Evolutionary conservation across 441 rosid genomes (phyloP), one percentile per base, ranked within the genome.

Genomic region (Aleurites moluccanus): DNA sequence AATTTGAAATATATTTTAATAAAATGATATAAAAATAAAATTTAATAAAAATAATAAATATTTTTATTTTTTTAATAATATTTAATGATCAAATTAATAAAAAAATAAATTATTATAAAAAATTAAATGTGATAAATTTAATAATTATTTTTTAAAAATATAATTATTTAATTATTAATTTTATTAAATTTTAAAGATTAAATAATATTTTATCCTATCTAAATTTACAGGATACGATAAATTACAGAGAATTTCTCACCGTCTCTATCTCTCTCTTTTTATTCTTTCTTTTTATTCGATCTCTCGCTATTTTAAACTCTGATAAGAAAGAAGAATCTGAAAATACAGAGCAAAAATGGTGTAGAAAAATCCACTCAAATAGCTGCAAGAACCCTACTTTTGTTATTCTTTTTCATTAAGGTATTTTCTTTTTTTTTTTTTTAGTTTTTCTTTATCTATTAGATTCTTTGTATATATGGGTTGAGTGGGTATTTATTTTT

Each of bases 301-400:
- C 23, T 38, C 40, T 45, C 14, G 64, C 52, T 8, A 73, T n/a
- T 52, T 52, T 52, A 3, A 52, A 28, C 13, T 18, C 61, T 30
- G 68, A 16, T 13, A 20, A 63, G n/a, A n/a, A n/a, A n/a, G n/a
- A n/a, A n/a, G 62, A 62, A 47, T 73, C 42, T 45, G 2, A 6
- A n/a, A 21, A 38, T 38, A 38, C 40, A 38, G n/a, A 4, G 56
- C 23, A 60, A 53, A 73, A 74, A 38, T 55, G 53, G 56, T 27
- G 53, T 57, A 49, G 21, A 67, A 10, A 35, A 60, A 52, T 52
- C 47, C 8, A 5, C 44, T n/a, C 61, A 52, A 20, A n/a, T 27
- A 42, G 63, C 49, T 38, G n/a, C 27, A 15, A 57, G 67, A 68
- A 59, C 78, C 73, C 78, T 60, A 72, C 21, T 55, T 21, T 70